Evolutionary conservation across 1,284 basidiomycete genomes (phyloP).

Genomic region (Afroboletus lepidellus): DNA sequence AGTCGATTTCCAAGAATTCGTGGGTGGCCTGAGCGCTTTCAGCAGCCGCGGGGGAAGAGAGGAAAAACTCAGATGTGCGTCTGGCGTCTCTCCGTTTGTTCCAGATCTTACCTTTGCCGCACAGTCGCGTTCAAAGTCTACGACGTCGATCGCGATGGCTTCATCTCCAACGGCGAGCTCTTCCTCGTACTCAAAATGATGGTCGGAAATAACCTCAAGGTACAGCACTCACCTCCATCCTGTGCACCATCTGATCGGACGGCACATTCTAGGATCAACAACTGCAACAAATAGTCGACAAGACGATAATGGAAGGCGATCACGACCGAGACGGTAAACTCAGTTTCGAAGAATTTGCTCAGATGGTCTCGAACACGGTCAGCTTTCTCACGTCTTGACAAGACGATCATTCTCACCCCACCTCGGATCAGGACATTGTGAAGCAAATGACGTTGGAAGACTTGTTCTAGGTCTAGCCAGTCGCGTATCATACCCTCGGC

Average conservation of each 20-base stretch:
- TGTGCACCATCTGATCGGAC: neutral
- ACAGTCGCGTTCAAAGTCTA: constrained; percentile 98
- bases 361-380: constrained; percentile 96
- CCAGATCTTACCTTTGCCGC: constrained; percentile 9
- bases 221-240: constrained; percentile 30
- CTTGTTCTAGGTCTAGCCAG: constrained; percentile 27
- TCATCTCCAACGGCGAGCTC: constrained; percentile 97
- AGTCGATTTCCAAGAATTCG: constrained; percentile 99
- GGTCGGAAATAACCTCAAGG: constrained; percentile 98
- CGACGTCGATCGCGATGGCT: constrained; percentile 96
- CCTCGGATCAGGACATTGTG: constrained; percentile 70
- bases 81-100: constrained; percentile 12
- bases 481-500: constrained; percentile 21
- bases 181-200: constrained; percentile 99
- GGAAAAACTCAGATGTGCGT: constrained; percentile 93
- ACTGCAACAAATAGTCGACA: constrained; percentile 99
- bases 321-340: constrained; percentile 97
- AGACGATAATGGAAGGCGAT: constrained; percentile 99
- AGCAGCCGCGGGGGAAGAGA: constrained; percentile 94
- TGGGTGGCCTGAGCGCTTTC: constrained; percentile 95
- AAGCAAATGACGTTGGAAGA: constrained; percentile 97
- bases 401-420: neutral
- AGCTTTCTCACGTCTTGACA: constrained; percentile 28
- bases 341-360: constrained; percentile 94
- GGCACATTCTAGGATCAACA: constrained; percentile 78